phyloP scores from a whole-genome alignment of 23 red algal genomes.

The Chondrus crispus region DNA sequence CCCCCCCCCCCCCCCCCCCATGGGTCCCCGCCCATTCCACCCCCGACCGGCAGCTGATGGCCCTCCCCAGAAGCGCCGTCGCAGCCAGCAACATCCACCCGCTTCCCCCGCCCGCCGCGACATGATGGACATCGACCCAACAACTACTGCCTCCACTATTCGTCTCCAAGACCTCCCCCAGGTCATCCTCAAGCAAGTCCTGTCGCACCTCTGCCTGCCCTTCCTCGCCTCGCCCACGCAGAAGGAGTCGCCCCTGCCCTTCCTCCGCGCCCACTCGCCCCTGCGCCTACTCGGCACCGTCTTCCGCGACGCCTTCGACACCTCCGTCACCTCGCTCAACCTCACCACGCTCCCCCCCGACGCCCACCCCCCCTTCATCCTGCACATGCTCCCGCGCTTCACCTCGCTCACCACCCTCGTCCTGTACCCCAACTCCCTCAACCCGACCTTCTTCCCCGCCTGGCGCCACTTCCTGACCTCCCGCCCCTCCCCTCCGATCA shows the following conservation, averaged over 20 bases:
- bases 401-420: background rate
- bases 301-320: background rate
- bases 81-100: too few relatives aligned
- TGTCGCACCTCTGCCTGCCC: background rate
- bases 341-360: background rate
- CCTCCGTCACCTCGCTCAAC: background rate
- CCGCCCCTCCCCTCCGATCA: background rate
- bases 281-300: background rate
- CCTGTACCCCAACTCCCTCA: background rate
- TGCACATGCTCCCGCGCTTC: background rate
- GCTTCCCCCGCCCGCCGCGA: too few relatives aligned
- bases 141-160: too few relatives aligned
- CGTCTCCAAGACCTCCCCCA: background rate
- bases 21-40: too few relatives aligned
- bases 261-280: background rate
- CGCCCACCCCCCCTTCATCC: background rate
- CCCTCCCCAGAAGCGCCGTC: too few relatives aligned
- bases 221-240: background rate
- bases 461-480: background rate
- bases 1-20: too few relatives aligned
- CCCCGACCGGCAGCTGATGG: too few relatives aligned
- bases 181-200: background rate
- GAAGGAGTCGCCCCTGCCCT: too few relatives aligned
- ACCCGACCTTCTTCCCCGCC: background rate
- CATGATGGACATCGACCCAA: too few relatives aligned